A percentile compares a stretch with the other conserved stretches of the same genome.
Evolutionary conservation across 768 basidiomycete species (phyloP).

Genomic region (Phylloporus sp.): DNA sequence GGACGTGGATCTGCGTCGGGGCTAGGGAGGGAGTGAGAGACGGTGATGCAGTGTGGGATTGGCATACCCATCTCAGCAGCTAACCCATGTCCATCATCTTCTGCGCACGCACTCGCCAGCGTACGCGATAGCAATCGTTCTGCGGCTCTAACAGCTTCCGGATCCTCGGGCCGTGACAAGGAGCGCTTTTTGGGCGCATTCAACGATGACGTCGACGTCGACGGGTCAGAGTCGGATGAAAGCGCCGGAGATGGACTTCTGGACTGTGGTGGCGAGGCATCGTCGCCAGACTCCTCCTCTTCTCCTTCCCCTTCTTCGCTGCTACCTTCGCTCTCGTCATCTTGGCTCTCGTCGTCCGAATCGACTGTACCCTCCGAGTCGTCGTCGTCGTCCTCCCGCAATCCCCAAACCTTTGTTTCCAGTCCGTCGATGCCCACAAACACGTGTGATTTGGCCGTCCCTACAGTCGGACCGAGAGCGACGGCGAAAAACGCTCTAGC

Average conservation of each 20-base stretch:
- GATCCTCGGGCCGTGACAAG: slow-evolving; percentile 26
- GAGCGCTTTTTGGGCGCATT: neutral
- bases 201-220: slow-evolving; percentile 23
- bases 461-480: slow-evolving; percentile 60
- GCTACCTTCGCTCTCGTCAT: slow-evolving; percentile 7
- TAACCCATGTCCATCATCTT: slow-evolving; percentile 36
- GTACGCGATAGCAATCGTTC: slow-evolving; percentile 43
- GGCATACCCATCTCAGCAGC: slow-evolving; percentile 38
- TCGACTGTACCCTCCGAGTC: neutral
- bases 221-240: slow-evolving; percentile 19
- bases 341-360: slow-evolving; percentile 1
- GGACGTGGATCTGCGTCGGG: slow-evolving; percentile 44
- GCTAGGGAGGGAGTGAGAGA: slow-evolving; percentile 26
- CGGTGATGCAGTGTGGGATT: neutral
- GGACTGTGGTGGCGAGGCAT: slow-evolving; percentile 15
- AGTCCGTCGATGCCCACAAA: slow-evolving; percentile 62
- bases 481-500: slow-evolving; percentile 53
- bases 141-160: slow-evolving; percentile 31
- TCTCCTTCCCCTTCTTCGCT: slow-evolving; percentile 12
- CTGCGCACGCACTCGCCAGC: slow-evolving; percentile 40
- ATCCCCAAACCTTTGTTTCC: slow-evolving; percentile 39
- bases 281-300: slow-evolving; percentile 8
- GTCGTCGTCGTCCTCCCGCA: slow-evolving; percentile 7
- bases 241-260: slow-evolving; percentile 23
- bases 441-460: slow-evolving; percentile 56